These are phyloP conservation scores for Piromyces finnis DNA, from an alignment of 192 early-diverging fungal genomes.

Conservation along the genomic window DNA sequence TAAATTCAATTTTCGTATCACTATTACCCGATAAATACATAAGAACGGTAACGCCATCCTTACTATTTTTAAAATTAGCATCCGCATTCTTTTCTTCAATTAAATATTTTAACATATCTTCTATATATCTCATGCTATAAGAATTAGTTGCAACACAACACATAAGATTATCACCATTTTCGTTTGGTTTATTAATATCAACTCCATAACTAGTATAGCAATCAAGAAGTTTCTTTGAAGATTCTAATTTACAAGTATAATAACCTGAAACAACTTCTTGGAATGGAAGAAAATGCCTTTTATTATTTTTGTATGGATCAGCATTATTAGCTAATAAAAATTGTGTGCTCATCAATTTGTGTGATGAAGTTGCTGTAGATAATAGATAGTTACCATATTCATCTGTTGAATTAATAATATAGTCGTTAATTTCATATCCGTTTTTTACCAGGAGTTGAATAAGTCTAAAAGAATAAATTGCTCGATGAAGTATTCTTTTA, in stretches of 20 bases:
- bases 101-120: background rate
- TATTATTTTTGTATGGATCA: background rate
- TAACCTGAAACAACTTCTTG: background rate
- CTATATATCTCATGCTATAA: background rate
- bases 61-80: background rate
- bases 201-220: background rate
- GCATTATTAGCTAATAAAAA: background rate
- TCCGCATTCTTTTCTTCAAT: background rate
- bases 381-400: background rate
- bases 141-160: background rate
- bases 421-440: background rate
- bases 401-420: background rate
- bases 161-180: background rate
- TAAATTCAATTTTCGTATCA: background rate
- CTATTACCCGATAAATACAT: background rate
- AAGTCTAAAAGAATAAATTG: background rate
- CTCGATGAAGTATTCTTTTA: background rate
- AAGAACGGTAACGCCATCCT: background rate
- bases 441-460: background rate
- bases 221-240: background rate
- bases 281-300: background rate
- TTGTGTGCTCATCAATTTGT: background rate
- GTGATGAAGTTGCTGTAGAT: background rate
- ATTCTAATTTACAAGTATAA: background rate
- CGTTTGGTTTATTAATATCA: background rate